Base-by-base conservation (phyloP, 192 early-diverging fungal species). In the Backusella sp. region DNA sequence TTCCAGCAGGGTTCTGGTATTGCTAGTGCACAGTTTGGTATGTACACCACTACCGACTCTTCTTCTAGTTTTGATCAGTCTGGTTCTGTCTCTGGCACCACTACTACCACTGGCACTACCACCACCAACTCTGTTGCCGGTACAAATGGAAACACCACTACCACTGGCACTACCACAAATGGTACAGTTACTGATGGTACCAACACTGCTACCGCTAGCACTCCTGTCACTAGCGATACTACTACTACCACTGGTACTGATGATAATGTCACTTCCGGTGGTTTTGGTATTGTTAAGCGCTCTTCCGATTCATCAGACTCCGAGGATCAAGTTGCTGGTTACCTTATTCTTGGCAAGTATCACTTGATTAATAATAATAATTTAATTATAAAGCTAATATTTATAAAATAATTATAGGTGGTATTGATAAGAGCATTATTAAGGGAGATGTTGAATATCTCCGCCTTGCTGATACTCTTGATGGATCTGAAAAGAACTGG, bases 11-110 rank as follows among this genome's bases (percentile, higher is more conserved):
- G 72, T 53, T n/a, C 65, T 12, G 77, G 77, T 68, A 49, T 81
- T 37, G 39, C 30, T 23, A 81, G 80, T 68, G 30, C 74, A 36
- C 76, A 77, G 36, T 81, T 81, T 67, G 80, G 80, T 74, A 70
- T 81, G 68, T 81, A 77, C 73, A 72, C 73, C n/a, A 70, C 79
- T n/a, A 8, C 59, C 28, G 37, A 39, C 11, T 44, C 73, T 15
- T n/a, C 35, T 4, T 8, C 35, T 21, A 37, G 65, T n/a, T 74
- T 74, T 66, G 62, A 66, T 28, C 73, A 74, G 41, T 67, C 62
- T 68, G 73, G 73, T 35, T 14, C 28, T 46, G 34, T 66, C 23
- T 3, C 23, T 30, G 72, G 15, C 4, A n/a, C 26, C 15, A 53
- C 32, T 28, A 42, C 28, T 12, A 35, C 17, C 32, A 35, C 53